Evolutionary conservation across 352 stramenopile genomes (phyloP).

Genomic region (Phytophthora capsici): DNA sequence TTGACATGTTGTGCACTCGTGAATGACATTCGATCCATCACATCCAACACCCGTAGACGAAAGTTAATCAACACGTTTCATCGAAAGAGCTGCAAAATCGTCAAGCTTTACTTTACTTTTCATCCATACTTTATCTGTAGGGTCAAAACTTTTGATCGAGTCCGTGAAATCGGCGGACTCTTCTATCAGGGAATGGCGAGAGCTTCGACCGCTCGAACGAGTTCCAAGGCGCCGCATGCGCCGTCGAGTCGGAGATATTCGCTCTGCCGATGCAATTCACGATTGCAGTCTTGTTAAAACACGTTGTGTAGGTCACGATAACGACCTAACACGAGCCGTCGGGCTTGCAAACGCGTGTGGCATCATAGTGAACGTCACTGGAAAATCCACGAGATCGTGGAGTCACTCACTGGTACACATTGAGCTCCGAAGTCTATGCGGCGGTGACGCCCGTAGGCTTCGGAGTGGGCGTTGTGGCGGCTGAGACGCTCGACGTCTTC

Average conservation of each 20-base stretch:
- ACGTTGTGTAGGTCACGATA: not conserved
- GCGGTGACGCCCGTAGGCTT: constrained; percentile 59
- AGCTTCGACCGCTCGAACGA: constrained; percentile 20
- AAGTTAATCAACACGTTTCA: not conserved
- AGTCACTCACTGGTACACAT: constrained; percentile 32
- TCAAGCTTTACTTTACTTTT: constrained; percentile 52
- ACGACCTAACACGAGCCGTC: constrained; percentile 17
- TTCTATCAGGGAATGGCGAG: constrained; percentile 34
- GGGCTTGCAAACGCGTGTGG: constrained; percentile 18
- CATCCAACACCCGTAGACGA: too few relatives aligned
- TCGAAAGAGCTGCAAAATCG: constrained; percentile 27
- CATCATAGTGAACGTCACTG: constrained; percentile 11
- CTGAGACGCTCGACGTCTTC: constrained; percentile 42
- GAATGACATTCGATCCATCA: not conserved
- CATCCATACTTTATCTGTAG: constrained; percentile 54
- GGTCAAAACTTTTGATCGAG: constrained; percentile 42
- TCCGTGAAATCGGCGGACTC: constrained; percentile 38
- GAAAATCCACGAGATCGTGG: constrained; percentile 4
- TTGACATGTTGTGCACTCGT: constrained; percentile 16
- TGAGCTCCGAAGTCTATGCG: constrained; percentile 30
- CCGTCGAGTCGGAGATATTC: constrained; percentile 30
- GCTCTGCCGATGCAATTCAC: constrained; percentile 33
- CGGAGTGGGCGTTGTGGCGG: constrained; percentile 38
- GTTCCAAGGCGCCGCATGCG: constrained; percentile 32
- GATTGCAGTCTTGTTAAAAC: constrained; percentile 27